These are phyloP conservation scores for Ploettnerulaceae sp. DNA, from an alignment of 2,329 filamentous ascomycete genomes.

Conservation along the genomic window DNA sequence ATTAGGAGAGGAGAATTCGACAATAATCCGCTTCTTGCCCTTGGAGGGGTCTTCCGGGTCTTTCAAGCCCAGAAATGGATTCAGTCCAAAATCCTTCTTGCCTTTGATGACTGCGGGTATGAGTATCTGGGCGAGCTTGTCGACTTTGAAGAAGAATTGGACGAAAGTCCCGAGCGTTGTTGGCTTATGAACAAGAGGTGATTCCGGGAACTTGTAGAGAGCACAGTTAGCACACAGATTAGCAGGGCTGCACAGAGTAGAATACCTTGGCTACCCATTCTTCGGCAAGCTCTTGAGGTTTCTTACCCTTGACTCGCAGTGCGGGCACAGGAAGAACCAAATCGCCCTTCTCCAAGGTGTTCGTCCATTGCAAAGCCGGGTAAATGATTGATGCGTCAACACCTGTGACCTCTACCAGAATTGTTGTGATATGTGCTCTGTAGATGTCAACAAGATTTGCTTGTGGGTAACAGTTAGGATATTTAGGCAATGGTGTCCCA, in stretches of 20 bases:
- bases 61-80: constrained; percentile 53
- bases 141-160: constrained; percentile 75
- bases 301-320: constrained; percentile 69
- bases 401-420: constrained; percentile 63
- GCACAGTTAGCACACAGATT: constrained; percentile 11
- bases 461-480: constrained; percentile 58
- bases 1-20: constrained; percentile 83
- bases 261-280: constrained; percentile 58
- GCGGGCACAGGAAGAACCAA: constrained; percentile 73
- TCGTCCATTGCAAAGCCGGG: constrained; percentile 72
- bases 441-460: constrained; percentile 76
- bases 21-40: constrained; percentile 50
- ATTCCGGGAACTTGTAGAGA: constrained; percentile 60
- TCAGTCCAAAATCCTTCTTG: constrained; percentile 58
- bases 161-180: constrained; percentile 63
- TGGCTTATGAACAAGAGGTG: constrained; percentile 66
- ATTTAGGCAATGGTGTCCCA: constrained; percentile 32
- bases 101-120: constrained; percentile 65
- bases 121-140: constrained; percentile 58
- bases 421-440: constrained; percentile 67
- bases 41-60: constrained; percentile 55
- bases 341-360: constrained; percentile 77
- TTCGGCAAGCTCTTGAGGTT: constrained; percentile 55
- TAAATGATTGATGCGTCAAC: constrained; percentile 69
- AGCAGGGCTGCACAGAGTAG: background rate